Conservation (phyloP, 106 monocot genomes). For the Agapanthus africanus region DNA sequence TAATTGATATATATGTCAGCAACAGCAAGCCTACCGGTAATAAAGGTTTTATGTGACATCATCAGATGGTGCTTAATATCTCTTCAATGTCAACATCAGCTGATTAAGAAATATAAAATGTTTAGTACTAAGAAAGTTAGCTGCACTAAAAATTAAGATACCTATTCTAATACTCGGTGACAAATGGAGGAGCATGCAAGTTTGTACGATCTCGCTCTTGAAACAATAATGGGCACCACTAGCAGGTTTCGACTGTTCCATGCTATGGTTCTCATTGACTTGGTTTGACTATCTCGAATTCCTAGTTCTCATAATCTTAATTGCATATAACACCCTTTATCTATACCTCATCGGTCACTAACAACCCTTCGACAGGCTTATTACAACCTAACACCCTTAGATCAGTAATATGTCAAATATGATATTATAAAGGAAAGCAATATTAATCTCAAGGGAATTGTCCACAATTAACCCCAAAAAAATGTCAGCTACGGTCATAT, state of each 20-base stretch:
- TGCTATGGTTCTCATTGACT: background rate
- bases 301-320: background rate
- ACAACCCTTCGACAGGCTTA: too few relatives aligned
- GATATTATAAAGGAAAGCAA: too few relatives aligned
- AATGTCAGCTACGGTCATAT: too few relatives aligned
- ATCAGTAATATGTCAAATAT: too few relatives aligned
- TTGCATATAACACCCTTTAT: too few relatives aligned
- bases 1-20: too few relatives aligned
- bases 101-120: background rate
- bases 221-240: background rate
- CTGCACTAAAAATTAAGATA: background rate
- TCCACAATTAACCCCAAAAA: too few relatives aligned
- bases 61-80: background rate
- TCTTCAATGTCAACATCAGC: background rate
- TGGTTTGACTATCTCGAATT: background rate
- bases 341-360: too few relatives aligned
- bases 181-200: background rate
- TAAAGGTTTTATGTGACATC: background rate
- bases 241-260: background rate
- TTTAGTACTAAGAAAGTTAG: background rate
- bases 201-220: background rate
- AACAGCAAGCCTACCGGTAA: background rate
- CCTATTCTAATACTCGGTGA: background rate
- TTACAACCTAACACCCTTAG: too few relatives aligned
- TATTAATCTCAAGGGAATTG: too few relatives aligned